phyloP scores from a whole-genome alignment of 306 rosid genomes.

The Sphenostylis stenocarpa region DNA sequence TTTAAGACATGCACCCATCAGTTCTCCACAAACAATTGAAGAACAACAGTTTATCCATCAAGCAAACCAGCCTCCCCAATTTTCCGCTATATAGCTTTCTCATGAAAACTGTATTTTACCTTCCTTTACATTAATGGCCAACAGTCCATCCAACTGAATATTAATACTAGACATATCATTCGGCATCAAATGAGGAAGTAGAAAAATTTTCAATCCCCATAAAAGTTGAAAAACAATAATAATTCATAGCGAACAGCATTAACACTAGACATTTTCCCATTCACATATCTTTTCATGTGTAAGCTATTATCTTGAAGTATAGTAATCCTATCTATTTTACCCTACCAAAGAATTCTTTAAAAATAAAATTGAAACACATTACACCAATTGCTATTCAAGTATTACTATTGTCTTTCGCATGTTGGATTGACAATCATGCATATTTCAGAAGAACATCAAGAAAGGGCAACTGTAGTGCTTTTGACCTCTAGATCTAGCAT shows the following conservation, averaged over 20 bases:
- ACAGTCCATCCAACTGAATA: not conserved
- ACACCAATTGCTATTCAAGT: not conserved
- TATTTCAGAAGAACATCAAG: not conserved
- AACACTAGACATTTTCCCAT: not conserved
- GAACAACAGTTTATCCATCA: slow-evolving; percentile 10
- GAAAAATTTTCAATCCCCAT: not conserved
- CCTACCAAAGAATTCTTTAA: not conserved
- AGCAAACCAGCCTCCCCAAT: not conserved
- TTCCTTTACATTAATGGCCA: not conserved
- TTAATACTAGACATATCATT: not conserved
- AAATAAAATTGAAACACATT: not conserved
- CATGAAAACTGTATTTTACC: not conserved
- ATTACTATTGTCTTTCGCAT: not conserved
- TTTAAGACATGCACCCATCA: not conserved
- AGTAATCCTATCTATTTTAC: not conserved
- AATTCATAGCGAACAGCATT: not conserved
- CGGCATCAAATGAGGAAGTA: not conserved
- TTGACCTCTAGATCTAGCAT: not conserved
- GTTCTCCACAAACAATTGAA: slow-evolving; percentile 9
- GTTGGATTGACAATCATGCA: not conserved
- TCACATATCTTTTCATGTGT: not conserved
- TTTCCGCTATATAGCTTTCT: not conserved
- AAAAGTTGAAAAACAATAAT: not conserved
- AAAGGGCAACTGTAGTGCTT: not conserved
- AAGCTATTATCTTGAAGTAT: not conserved